A percentile compares a stretch with the other conserved stretches of the same genome.
phyloP scores from a whole-genome alignment of 495 filamentous ascomycete species.

The Penicillium canescens region DNA sequence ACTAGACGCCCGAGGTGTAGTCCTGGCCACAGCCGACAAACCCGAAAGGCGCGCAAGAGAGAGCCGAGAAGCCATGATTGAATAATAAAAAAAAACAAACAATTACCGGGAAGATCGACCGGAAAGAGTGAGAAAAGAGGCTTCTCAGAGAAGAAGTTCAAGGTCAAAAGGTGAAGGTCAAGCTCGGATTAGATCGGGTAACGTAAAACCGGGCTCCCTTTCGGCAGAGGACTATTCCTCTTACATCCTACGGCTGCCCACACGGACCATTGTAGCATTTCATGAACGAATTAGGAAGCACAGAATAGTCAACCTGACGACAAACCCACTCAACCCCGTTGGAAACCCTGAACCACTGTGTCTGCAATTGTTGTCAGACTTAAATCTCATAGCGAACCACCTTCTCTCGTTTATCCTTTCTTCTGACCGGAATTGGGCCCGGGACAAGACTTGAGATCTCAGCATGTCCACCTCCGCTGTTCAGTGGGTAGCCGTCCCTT shows the following conservation, averaged over 20 bases:
- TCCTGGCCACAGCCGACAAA: constrained; percentile 30
- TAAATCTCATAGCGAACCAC: background rate
- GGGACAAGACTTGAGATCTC: constrained; percentile 7
- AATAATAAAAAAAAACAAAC: constrained; percentile 7
- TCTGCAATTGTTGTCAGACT: background rate
- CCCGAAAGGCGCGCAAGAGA: constrained; percentile 38
- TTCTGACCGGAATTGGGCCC: constrained; percentile 7
- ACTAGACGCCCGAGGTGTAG: constrained; percentile 24
- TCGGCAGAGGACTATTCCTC: constrained; percentile 44
- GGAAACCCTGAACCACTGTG: background rate
- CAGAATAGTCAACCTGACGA: constrained; percentile 28
- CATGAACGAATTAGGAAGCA: constrained; percentile 25
- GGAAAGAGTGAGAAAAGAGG: background rate
- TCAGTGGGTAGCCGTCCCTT: constrained; percentile 28
- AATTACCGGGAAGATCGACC: background rate
- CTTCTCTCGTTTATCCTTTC: background rate
- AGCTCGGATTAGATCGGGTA: constrained; percentile 13
- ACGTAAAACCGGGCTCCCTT: constrained; percentile 4
- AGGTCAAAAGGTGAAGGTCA: constrained; percentile 2
- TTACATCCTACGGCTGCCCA: constrained; percentile 27
- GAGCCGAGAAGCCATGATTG: constrained; percentile 45
- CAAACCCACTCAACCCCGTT: background rate
- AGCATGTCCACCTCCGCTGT: constrained; percentile 42
- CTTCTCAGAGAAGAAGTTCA: constrained; percentile 11
- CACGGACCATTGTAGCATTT: constrained; percentile 26